A percentile compares a stretch with the other conserved stretches of the same genome.
These are phyloP conservation scores for Colletotrichum australisinense DNA, from an alignment of 2,329 filamentous ascomycete genomes.

Conservation along the genomic window DNA sequence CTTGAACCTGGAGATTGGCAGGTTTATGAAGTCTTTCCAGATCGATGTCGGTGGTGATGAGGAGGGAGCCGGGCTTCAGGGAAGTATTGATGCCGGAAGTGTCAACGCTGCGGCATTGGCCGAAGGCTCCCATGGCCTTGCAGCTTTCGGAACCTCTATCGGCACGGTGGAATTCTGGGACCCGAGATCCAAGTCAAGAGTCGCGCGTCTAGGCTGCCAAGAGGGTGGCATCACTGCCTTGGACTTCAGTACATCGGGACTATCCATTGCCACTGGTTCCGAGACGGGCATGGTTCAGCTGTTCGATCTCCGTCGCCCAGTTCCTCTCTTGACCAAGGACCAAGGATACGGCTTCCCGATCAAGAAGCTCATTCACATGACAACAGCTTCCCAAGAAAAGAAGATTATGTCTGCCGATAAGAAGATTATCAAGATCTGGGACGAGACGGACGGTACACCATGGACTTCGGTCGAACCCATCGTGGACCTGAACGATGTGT, in stretches of 20 bases:
- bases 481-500: slow-evolving; percentile 92
- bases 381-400: slow-evolving; percentile 79
- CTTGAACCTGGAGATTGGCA: slow-evolving; percentile 88
- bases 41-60: slow-evolving; percentile 86
- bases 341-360: slow-evolving; percentile 96
- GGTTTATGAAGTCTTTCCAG: slow-evolving; percentile 95
- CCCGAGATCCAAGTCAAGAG: slow-evolving; percentile 82
- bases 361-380: slow-evolving; percentile 81
- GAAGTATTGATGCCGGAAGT: slow-evolving; percentile 84
- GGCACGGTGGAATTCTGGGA: slow-evolving; percentile 99
- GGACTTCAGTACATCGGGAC: slow-evolving; percentile 84
- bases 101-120: slow-evolving; percentile 91
- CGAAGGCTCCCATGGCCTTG: slow-evolving; percentile 87
- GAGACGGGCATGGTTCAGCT: slow-evolving; percentile 88
- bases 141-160: slow-evolving; percentile 92
- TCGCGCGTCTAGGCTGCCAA: slow-evolving; percentile 78
- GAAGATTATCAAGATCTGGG: slow-evolving; percentile 97
- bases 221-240: slow-evolving; percentile 86
- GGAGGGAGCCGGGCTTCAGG: slow-evolving; percentile 82
- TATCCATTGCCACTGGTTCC: slow-evolving; percentile 89
- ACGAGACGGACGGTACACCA: slow-evolving; percentile 81
- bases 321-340: slow-evolving; percentile 89
- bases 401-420: slow-evolving; percentile 95
- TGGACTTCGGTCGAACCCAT: slow-evolving; percentile 97
- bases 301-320: slow-evolving; percentile 90